Evolutionary conservation across 306 rosid genomes (phyloP).

Genomic region (Pyrus pyrifolia): DNA sequence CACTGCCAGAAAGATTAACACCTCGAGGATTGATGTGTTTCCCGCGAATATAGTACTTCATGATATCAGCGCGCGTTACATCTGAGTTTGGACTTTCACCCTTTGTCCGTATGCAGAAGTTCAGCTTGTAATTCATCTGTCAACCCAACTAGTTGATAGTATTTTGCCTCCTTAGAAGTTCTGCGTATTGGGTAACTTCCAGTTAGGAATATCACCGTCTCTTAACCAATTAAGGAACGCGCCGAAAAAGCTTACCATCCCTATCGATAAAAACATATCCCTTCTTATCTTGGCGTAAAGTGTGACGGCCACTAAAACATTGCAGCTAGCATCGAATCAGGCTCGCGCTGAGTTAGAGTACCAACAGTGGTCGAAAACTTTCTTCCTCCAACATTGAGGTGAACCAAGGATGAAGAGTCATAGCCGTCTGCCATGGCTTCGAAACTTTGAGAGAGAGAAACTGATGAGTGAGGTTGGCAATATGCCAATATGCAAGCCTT

Average conservation of each 20-base stretch:
- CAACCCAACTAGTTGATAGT: not conserved
- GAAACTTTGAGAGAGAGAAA: not conserved
- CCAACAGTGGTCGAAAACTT: slow-evolving; percentile 63
- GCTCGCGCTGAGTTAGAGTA: slow-evolving; percentile 69
- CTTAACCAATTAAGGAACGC: slow-evolving; percentile 86
- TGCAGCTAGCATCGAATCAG: slow-evolving; percentile 84
- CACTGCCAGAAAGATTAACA: slow-evolving; percentile 79
- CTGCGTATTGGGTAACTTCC: slow-evolving; percentile 20
- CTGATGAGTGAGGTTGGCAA: no score
- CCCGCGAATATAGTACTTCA: slow-evolving; percentile 35
- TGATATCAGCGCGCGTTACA: slow-evolving; percentile 63
- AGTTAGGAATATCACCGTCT: slow-evolving; percentile 65
- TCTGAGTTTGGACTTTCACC: slow-evolving; percentile 43
- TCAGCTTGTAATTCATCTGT: slow-evolving; percentile 36
- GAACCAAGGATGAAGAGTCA: slow-evolving; percentile 27
- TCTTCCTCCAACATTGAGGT: slow-evolving; percentile 75
- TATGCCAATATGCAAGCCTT: no score
- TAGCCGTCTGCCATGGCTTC: not conserved
- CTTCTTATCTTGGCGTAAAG: slow-evolving; percentile 47
- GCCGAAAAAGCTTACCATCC: slow-evolving; percentile 76
- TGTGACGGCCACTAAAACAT: slow-evolving; percentile 79
- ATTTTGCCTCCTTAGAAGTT: not conserved
- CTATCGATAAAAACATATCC: slow-evolving; percentile 74
- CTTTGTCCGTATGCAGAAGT: slow-evolving; percentile 18
- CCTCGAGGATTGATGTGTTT: slow-evolving; percentile 53